Evolutionary conservation across 306 rosid genomes (phyloP).

Genomic region (Vigna nakashimae): DNA sequence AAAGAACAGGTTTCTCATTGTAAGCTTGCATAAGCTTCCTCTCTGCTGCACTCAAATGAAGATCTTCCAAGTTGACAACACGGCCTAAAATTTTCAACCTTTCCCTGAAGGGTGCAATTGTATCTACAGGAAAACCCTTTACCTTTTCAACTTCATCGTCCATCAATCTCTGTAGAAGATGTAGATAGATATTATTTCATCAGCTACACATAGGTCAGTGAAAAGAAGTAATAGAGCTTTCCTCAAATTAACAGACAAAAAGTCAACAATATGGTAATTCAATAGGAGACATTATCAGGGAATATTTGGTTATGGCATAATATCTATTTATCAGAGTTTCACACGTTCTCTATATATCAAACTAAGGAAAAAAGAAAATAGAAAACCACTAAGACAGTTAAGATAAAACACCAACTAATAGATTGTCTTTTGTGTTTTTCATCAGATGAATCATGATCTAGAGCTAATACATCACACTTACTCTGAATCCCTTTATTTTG

Average conservation of each 20-base stretch:
- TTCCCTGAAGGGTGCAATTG: conserved; percentile 77
- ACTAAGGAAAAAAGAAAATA: too few species aligned
- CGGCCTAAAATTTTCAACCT: conserved; percentile 96
- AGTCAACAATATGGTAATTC: conserved; percentile 13
- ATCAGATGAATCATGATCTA: neutral
- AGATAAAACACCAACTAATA: too few species aligned
- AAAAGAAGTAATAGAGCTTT: conserved; percentile 14
- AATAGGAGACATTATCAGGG: neutral
- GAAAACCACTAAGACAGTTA: too few species aligned
- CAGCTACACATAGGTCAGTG: conserved; percentile 24
- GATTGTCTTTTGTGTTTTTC: neutral
- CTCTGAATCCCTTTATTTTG: neutral
- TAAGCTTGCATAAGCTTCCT: conserved; percentile 95
- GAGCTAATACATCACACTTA: neutral
- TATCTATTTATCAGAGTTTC: too few species aligned
- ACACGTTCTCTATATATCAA: too few species aligned
- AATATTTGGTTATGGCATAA: too few species aligned
- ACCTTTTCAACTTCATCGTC: conserved; percentile 96
- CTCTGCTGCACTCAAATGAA: conserved; percentile 84
- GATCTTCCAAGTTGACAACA: conserved; percentile 83
- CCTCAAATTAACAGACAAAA: conserved; percentile 32
- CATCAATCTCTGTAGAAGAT: conserved; percentile 68
- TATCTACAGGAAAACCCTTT: conserved; percentile 85
- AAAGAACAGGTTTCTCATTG: conserved; percentile 98
- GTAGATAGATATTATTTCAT: conserved; percentile 17